Conservation (phyloP, 1,284 basidiomycete genomes). For the Fomitiporia mediterranea region DNA sequence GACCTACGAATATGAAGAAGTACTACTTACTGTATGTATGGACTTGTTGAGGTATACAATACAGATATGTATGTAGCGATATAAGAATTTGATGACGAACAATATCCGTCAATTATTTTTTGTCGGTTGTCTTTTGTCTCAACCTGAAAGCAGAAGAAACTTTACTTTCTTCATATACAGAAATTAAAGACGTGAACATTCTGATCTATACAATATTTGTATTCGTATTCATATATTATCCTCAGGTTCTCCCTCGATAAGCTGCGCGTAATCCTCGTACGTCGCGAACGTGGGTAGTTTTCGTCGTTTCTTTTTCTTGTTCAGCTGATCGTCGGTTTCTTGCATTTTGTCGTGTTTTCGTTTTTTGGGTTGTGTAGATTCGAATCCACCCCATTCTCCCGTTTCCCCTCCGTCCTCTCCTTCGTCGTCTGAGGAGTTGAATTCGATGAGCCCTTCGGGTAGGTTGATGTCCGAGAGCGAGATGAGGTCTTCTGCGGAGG, state of each 20-base stretch:
- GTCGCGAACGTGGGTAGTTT: constrained; percentile 85
- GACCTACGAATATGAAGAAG: no score
- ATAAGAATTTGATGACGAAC: no score
- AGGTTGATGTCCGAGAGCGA: constrained; percentile 48
- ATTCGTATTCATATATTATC: constrained; percentile 44
- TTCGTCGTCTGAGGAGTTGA: constrained; percentile 38
- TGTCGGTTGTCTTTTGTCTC: no score
- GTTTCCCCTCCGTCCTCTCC: constrained; percentile 41
- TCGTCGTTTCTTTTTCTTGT: constrained; percentile 69
- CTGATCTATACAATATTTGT: no score
- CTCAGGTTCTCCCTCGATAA: constrained; percentile 84
- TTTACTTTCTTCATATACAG: no score
- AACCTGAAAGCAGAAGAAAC: no score
- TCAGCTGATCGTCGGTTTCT: constrained; percentile 43
- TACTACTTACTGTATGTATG: no score
- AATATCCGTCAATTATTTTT: no score
- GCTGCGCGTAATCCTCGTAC: constrained; percentile 91
- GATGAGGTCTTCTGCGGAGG: constrained; percentile 64
- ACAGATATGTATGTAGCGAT: no score
- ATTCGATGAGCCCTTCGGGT: constrained; percentile 54
- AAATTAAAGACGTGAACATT: no score
- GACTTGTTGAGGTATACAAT: no score
- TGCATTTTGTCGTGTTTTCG: constrained; percentile 33
- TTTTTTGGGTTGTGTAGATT: constrained; percentile 35
- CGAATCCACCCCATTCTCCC: constrained; percentile 54